These are phyloP conservation scores for Coleophoma eucalyptorum DNA, from an alignment of 2,329 filamentous ascomycete genomes.

Conservation along the genomic window DNA sequence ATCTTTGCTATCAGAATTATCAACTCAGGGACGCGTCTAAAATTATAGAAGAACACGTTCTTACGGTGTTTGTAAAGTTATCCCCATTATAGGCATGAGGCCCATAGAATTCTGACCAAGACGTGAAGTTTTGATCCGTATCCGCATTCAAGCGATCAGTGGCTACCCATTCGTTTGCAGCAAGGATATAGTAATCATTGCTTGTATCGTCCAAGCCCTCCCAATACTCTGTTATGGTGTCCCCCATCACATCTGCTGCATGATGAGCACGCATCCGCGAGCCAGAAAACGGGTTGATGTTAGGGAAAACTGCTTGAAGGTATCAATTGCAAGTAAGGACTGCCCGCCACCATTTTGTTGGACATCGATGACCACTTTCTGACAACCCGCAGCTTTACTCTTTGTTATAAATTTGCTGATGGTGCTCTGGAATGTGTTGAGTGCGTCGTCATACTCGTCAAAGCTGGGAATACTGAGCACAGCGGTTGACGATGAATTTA, in stretches of 20 bases:
- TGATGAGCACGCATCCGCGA: slow-evolving; percentile 17
- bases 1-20: slow-evolving; percentile 13
- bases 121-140: slow-evolving; percentile 14
- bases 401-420: slow-evolving; percentile 37
- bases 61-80: slow-evolving; percentile 16
- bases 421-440: slow-evolving; percentile 25
- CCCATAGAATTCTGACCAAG: slow-evolving; percentile 17
- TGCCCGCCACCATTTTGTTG: slow-evolving; percentile 57
- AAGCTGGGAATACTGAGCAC: slow-evolving; percentile 37
- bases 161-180: slow-evolving; percentile 17
- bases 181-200: slow-evolving; percentile 11
- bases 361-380: slow-evolving; percentile 59
- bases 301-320: slow-evolving; percentile 39
- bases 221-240: slow-evolving; percentile 18
- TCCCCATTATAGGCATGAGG: slow-evolving; percentile 14
- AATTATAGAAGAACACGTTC: neutral
- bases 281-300: slow-evolving; percentile 20
- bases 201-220: slow-evolving; percentile 6
- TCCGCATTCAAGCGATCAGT: slow-evolving; percentile 13
- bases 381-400: slow-evolving; percentile 41
- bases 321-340: slow-evolving; percentile 51
- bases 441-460: slow-evolving; percentile 19
- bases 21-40: neutral
- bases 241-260: slow-evolving; percentile 14
- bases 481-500: slow-evolving; percentile 20